Evolutionary conservation across 140 eudicot species (phyloP), one percentile per base, ranked within the genome.

Genomic region (Senecio squalidus): DNA sequence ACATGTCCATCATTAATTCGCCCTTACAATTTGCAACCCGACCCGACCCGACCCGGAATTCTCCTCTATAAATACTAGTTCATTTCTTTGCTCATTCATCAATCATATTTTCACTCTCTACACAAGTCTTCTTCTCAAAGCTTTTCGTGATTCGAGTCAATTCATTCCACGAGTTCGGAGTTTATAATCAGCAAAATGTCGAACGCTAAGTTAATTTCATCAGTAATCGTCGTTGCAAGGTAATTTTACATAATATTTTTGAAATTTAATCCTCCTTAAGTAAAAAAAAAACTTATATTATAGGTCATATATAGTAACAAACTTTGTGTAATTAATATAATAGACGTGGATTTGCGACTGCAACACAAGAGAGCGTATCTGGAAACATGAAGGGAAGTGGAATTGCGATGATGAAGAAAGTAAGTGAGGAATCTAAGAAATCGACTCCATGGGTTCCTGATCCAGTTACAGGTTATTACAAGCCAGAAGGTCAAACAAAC

Each of bases 381-480:
- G 67, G 61, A 41, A 54, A 15, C 16, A 58, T 62, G 7, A 77
- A 62, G 13, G 62, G 57, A 59, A 55, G 63, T 33, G 75, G 57
- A 29, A 68, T 43, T 30, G 62, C 64, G 22, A 70, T 41, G 50
- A 66, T 75, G 83, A 46, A 69, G 60, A 73, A 72, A 65, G 76
- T 59, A 65, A 81, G 76, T 0, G 80, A 71, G 34, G 84, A 85
- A 1, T 81, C 76, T 36, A 55, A 77, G 18, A 49, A 31, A n/a
- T 77, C 69, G 9, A 62, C 55, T 16, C 60, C 95, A 9, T 90
- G 95, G 97, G 83, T 83, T 22, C 95, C 94, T 0, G 95, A 90
- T 71, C 95, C 97, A 5, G 86, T 80, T 1, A 90, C 95, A 4
- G 95, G 97, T 21, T 85, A 75, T 54, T 90, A 85, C 83, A 69